Conservation (phyloP, 1,284 basidiomycete species). For the Trichosporon sp. region DNA sequence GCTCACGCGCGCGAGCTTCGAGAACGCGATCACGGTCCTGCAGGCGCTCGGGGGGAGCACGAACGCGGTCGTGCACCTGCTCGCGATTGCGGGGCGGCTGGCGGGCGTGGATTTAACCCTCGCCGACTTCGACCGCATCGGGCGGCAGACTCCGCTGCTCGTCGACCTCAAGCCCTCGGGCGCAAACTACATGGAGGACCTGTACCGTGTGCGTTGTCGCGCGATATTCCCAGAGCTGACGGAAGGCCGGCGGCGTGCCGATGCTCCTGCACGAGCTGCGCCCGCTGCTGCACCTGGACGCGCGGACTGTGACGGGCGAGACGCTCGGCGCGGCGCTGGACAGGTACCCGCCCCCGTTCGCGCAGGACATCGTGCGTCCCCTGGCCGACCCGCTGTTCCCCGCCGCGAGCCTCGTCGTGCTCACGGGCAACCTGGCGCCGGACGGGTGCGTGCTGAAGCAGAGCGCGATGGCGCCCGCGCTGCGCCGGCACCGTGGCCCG, state of each 20-base stretch:
- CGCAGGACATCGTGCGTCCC: slow-evolving; percentile 39
- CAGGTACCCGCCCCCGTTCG: slow-evolving; percentile 21
- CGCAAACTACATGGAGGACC: slow-evolving; percentile 51
- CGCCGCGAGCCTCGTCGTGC: slow-evolving; percentile 33
- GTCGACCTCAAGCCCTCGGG: slow-evolving; percentile 52
- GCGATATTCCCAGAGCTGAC: background rate
- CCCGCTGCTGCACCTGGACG: slow-evolving; percentile 36
- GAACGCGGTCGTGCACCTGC: slow-evolving; percentile 51
- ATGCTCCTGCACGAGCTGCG: slow-evolving; percentile 30
- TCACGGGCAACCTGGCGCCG: slow-evolving; percentile 46
- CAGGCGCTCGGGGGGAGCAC: slow-evolving; percentile 52
- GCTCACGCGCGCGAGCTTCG: slow-evolving; percentile 48
- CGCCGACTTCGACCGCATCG: slow-evolving; percentile 49
- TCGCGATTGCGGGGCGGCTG: slow-evolving; percentile 51
- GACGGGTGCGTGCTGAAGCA: slow-evolving; percentile 41
- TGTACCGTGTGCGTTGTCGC: slow-evolving; percentile 36
- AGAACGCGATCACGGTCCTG: slow-evolving; percentile 51
- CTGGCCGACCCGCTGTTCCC: slow-evolving; percentile 35
- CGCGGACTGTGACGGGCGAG: slow-evolving; percentile 43
- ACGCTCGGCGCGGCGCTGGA: slow-evolving; percentile 44
- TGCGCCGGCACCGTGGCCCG: slow-evolving; percentile 31
- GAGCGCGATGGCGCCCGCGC: slow-evolving; percentile 32
- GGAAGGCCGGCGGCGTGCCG: slow-evolving; percentile 49
- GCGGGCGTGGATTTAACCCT: slow-evolving; percentile 47
- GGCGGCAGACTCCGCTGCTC: slow-evolving; percentile 47